Evolutionary conservation across 2,329 filamentous ascomycete species (phyloP), one percentile per base, ranked within the genome.

Genomic region (Ascocoryne sarcoides): DNA sequence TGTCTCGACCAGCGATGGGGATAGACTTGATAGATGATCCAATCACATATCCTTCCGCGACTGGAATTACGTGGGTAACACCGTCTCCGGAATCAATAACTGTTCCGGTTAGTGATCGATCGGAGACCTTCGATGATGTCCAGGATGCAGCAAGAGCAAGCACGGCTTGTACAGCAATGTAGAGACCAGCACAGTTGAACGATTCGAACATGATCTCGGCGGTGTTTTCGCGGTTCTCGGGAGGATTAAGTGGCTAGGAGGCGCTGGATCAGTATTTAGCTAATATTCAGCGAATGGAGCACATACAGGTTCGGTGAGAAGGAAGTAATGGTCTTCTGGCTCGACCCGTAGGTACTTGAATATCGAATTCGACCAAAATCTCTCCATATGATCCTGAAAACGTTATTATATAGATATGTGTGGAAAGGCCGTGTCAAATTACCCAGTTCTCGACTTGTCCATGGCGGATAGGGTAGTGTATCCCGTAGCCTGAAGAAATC

Each of bases 161-260:
- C 16, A 98, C 92, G 21, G 92, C 92, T 67, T 98, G 92, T 10
- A 98, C 92, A 34, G 92, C 92, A 62, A 98, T 98, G 67, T 98
- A 98, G 51, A 98, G 81, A 67, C 92, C 92, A 43, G 92, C 90
- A 64, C 92, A 96, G 69, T 98, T 98, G 74, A 98, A 98, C 3
- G 92, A 96, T 63, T 98, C 92, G 69, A 98, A 98, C 79, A 98
- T 95, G 66, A 98, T 98, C 64, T 98, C 92, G 64, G 92, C 92
- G 18, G 92, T 96, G 63, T 95, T 95, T 67, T 98, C 92, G 60
- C 92, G 88, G 67, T 98, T 96, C 69, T 98, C 92, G 19, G 92
- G 92, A 26, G 92, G 92, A 65, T 98, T 98, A 60, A 98, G 75
- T 50, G 92, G 92, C 85, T 95, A 15, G 8, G 21, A 17, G n/a